Evolutionary conservation across 768 basidiomycete genomes (phyloP), one percentile per base, ranked within the genome.

Genomic region (Boletellus ananas): DNA sequence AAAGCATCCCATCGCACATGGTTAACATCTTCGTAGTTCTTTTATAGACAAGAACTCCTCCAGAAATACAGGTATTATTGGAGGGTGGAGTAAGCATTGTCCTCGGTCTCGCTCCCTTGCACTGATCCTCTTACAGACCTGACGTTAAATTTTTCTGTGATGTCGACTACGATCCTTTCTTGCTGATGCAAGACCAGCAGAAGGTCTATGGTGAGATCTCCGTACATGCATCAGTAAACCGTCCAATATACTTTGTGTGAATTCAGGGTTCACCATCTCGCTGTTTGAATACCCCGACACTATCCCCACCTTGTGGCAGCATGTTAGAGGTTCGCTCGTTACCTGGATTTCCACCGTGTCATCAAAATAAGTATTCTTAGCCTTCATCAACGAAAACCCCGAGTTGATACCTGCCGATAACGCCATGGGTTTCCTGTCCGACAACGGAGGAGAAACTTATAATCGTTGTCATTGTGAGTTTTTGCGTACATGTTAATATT

Each of bases 51-150:
- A 54, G 80, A 85, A 50, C 70, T 94, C 9, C 70, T 94, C 40
- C 76, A 84, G 55, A 73, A 80, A 27, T 93, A 85, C 67, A 80
- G 82, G 38, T 94, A 90, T 68, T 94, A 94, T 68, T 94, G 90
- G 91, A 84, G 91, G 56, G 81, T 94, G 25, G 90, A 93, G 85
- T 90, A 60, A 65, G 86, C 70, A 7, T 34, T 5, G n/a, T 14
- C 18, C 34, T 41, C 17, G 12, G 27, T 44, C 31, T 29, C 23
- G 12, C n/a, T 36, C 35, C 33, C 23, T 39, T 48, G 62, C 51
- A 31, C 41, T 59, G 34, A 47, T 44, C 17, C 43, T 17, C 18
- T 29, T 35, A 34, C 21, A 88, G 86, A 58, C 91, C 93, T 6
- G 78, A 78, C 49, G 81, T 94, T 48, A 82, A 84, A 62, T 84